Percentiles rank a stretch among this genome's conserved stretches.
Evolutionary conservation across 1,139 yeast genomes (phyloP).

Genomic region (Geotrichum histeridarum): DNA sequence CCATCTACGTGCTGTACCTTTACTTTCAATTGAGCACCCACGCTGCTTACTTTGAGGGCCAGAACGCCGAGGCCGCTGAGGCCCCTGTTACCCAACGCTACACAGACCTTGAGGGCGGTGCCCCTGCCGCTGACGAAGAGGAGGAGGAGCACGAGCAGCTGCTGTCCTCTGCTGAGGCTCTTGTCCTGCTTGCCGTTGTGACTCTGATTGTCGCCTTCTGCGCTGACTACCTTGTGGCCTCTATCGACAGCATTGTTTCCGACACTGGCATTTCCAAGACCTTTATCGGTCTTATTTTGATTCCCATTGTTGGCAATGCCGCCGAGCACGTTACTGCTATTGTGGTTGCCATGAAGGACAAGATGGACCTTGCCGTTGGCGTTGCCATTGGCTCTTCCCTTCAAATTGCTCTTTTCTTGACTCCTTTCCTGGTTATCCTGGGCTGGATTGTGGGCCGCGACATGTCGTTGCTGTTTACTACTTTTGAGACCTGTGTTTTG

Average conservation of each 20-base stretch:
- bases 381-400: constrained; percentile 96
- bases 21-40: constrained; percentile 88
- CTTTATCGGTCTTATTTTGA: constrained; percentile 84
- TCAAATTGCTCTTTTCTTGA: constrained; percentile 89
- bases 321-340: constrained; percentile 98
- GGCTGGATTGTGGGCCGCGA: constrained; percentile 92
- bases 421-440: constrained; percentile 87
- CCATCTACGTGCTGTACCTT: constrained; percentile 74
- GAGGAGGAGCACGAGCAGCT: constrained; percentile 29
- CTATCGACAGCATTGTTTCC: constrained; percentile 83
- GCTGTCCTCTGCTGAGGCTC: constrained; percentile 30
- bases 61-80: constrained; percentile 26
- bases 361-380: constrained; percentile 95
- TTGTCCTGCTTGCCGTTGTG: constrained; percentile 46
- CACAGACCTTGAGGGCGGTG: constrained; percentile 15
- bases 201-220: constrained; percentile 83
- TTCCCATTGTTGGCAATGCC: constrained; percentile 97
- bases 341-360: constrained; percentile 88
- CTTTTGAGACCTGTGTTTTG: constrained; percentile 88
- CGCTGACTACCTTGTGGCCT: constrained; percentile 89
- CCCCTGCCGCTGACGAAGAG: constrained; percentile 34
- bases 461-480: constrained; percentile 86
- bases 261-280: constrained; percentile 86
- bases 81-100: background rate
- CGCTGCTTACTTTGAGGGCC: constrained; percentile 52